Evolutionary conservation across 257 asterid species (phyloP), one percentile per base, ranked within the genome.

Genomic region (Nicotiana otophora): DNA sequence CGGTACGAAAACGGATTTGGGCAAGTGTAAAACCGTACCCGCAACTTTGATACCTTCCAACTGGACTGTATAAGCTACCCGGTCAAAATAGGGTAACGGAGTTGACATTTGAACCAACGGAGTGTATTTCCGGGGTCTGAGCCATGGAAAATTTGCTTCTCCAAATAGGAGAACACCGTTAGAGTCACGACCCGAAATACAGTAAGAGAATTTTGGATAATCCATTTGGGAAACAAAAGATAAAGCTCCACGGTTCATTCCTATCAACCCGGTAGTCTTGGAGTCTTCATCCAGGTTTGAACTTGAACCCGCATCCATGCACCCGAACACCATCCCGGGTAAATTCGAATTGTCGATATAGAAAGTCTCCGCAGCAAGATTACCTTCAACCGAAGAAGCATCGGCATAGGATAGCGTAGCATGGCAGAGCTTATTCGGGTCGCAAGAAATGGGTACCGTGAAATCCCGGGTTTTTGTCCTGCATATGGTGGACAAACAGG

Each of bases 241-340:
- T 16, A 94, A 81, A 2, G 90, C 70, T n/a, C 98, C 98, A 16
- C 92, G 90, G 88, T 94, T 94, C 97, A 94, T 86, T 1, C 97
- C 98, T 64, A 94, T 67, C 8, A 94, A 77, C 4, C 98, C 97
- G 53, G 94, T 89, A 0, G 91, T 86, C 63, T 28, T 88, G 1
- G 88, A 74, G 42, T 94, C 98, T 31, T 92, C 91, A 5, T 70
- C 95, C 42, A 92, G 94, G 84, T 85, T 91, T 4, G 97, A 87
- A 3, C 92, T 91, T 0, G 92, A 89, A 7, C 89, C 85, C 20
- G 88, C 2, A 54, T 93, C 94, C 97, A 94, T 94, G 87, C 98
- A 93, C 85, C 97, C 98, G 93, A 94, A 94, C 0, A 91, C 88
- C 82, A 86, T 62, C 6, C 87, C 86, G 63, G 92, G 70, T 1